Percentiles rank a stretch among this genome's conserved stretches.
Evolutionary conservation across 345 rosid genomes (phyloP).

Genomic region (Brassica juncea): DNA sequence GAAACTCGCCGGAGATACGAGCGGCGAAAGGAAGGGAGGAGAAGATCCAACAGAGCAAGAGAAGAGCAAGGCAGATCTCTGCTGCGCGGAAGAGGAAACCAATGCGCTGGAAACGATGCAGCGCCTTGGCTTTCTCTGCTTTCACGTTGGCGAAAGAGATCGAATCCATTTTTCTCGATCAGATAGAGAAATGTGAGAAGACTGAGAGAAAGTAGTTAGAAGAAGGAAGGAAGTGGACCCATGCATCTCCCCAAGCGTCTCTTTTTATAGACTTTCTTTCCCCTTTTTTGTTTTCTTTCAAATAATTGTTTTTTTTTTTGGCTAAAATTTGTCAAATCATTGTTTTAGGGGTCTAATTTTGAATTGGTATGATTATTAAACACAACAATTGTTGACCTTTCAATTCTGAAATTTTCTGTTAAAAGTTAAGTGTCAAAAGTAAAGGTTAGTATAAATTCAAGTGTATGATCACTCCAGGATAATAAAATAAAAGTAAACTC

Average conservation of each 20-base stretch:
- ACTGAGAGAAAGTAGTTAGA: neutral
- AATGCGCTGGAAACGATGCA: conserved; percentile 39
- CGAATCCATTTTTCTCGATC: conserved; percentile 38
- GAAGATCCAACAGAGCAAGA: conserved; percentile 52
- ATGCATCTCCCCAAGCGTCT: conserved; percentile 13
- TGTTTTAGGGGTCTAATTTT: neutral
- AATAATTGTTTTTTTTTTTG: neutral
- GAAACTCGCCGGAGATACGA: conserved; percentile 48
- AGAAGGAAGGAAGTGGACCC: conserved; percentile 23
- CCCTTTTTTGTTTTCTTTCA: conserved; percentile 2
- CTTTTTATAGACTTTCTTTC: conserved; percentile 23
- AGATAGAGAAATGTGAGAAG: conserved; percentile 3
- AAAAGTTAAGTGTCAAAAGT: neutral
- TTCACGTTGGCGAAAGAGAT: conserved; percentile 44
- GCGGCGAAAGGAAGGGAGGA: conserved; percentile 54
- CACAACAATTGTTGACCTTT: conserved; percentile 6
- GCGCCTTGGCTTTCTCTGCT: conserved; percentile 41
- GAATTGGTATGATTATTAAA: neutral
- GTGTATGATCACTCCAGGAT: neutral
- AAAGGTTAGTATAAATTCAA: neutral
- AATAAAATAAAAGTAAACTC: neutral
- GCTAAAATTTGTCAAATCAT: neutral
- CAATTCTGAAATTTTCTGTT: neutral
- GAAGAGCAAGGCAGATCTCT: conserved; percentile 37
- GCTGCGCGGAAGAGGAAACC: conserved; percentile 43